phyloP scores from a whole-genome alignment of 2,329 filamentous ascomycete species.

The Diaporthe sp. region DNA sequence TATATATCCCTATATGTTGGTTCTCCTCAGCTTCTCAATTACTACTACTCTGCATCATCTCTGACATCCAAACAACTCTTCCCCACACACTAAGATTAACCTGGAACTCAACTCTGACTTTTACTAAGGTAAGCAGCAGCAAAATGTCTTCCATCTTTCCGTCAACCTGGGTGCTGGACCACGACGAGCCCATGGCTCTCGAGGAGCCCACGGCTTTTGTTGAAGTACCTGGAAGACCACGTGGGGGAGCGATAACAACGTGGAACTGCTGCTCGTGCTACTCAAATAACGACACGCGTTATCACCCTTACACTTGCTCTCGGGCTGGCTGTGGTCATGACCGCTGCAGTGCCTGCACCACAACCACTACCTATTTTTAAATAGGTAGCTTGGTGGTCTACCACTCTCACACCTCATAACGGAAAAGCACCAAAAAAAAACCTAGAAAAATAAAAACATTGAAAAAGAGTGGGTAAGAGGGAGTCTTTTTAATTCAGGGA shows the following conservation, averaged over 20 bases:
- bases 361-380: background rate
- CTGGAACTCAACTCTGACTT: too few relatives aligned
- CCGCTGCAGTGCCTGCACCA: background rate
- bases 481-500: background rate
- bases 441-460: background rate
- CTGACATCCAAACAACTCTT: background rate
- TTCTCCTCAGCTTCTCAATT: background rate
- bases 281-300: background rate
- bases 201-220: background rate
- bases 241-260: background rate
- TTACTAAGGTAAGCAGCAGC: background rate
- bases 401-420: background rate
- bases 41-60: background rate
- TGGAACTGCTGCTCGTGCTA: background rate
- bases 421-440: background rate
- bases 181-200: background rate
- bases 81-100: background rate
- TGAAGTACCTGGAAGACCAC: background rate
- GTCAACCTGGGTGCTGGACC: background rate
- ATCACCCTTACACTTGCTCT: background rate
- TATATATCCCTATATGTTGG: background rate
- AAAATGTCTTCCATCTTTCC: slow-evolving; percentile 3
- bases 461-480: background rate
- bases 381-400: background rate
- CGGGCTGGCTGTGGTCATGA: background rate